Conservation (phyloP, 768 basidiomycete species). For the Pleurotus tuber-regium region DNA sequence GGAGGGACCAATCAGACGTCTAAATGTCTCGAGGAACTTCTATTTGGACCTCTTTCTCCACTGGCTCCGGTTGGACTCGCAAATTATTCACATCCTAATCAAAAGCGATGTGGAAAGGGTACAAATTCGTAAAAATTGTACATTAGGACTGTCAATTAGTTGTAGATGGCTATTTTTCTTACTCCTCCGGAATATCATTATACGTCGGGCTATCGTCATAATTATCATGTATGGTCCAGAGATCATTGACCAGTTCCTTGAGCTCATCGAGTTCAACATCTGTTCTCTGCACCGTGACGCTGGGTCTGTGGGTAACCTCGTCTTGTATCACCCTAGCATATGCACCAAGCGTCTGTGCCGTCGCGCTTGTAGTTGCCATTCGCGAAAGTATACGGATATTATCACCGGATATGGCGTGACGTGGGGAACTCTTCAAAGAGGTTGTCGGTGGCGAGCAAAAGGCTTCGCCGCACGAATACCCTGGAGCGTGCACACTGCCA, state of each 20-base stretch:
- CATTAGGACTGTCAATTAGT: too few species aligned
- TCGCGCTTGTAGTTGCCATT: slow-evolving; percentile 38
- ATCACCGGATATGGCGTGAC: slow-evolving; percentile 16
- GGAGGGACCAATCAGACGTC: slow-evolving; percentile 3
- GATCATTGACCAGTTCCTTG: slow-evolving; percentile 49
- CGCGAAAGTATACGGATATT: slow-evolving; percentile 38
- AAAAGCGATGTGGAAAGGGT: background rate
- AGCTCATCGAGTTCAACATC: slow-evolving; percentile 56
- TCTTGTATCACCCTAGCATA: slow-evolving; percentile 53
- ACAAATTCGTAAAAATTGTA: background rate
- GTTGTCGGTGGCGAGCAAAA: slow-evolving; percentile 40
- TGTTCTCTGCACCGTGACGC: slow-evolving; percentile 25
- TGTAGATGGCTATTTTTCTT: too few species aligned
- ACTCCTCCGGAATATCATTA: background rate
- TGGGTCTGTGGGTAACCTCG: slow-evolving; percentile 37
- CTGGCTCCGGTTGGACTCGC: background rate
- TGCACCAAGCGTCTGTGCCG: slow-evolving; percentile 38
- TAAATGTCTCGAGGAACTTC: background rate
- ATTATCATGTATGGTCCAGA: slow-evolving; percentile 60
- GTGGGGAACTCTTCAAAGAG: slow-evolving; percentile 7
- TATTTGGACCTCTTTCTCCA: background rate
- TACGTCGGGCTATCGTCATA: slow-evolving; percentile 23
- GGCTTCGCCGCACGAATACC: slow-evolving; percentile 62
- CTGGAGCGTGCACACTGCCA: slow-evolving; percentile 42
- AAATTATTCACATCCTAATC: background rate